A percentile compares a stretch with the other conserved stretches of the same genome.
Conservation (phyloP, 78 protist genomes). For the Tieghemostelium lacteum region DNA sequence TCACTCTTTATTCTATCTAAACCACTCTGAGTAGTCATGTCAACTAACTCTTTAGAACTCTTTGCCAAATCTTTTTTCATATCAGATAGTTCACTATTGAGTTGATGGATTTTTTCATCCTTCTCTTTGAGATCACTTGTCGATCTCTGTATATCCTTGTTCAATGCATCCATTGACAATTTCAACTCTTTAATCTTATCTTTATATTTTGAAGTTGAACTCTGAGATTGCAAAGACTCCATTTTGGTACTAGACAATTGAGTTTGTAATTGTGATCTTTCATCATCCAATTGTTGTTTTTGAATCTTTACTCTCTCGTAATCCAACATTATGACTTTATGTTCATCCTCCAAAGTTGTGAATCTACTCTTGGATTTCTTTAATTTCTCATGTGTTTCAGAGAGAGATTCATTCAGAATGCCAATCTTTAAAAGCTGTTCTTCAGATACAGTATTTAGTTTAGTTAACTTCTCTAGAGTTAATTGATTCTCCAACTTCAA, state of each 20-base stretch:
- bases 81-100: conserved; percentile 11
- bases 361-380: conserved; percentile 37
- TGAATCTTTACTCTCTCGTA: neutral
- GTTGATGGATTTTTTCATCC: conserved; percentile 7
- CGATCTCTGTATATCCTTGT: neutral
- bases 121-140: neutral
- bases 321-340: conserved; percentile 1
- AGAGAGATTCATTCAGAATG: too few relatives aligned
- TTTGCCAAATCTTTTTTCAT: neutral
- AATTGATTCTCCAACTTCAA: neutral
- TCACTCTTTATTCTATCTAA: conserved; percentile 48
- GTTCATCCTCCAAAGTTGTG: neutral
- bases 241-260: neutral
- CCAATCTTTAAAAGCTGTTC: too few relatives aligned
- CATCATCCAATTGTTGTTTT: conserved; percentile 40
- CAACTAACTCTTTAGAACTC: conserved; percentile 42
- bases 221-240: neutral
- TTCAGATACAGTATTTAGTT: neutral
- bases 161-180: conserved; percentile 5
- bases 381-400: neutral
- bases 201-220: conserved; percentile 9
- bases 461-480: neutral
- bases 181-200: conserved; percentile 22
- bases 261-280: conserved; percentile 5
- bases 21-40: neutral